phyloP scores from a whole-genome alignment of 2,329 filamentous ascomycete genomes.

The Pseudophaeomoniella oleicola region DNA sequence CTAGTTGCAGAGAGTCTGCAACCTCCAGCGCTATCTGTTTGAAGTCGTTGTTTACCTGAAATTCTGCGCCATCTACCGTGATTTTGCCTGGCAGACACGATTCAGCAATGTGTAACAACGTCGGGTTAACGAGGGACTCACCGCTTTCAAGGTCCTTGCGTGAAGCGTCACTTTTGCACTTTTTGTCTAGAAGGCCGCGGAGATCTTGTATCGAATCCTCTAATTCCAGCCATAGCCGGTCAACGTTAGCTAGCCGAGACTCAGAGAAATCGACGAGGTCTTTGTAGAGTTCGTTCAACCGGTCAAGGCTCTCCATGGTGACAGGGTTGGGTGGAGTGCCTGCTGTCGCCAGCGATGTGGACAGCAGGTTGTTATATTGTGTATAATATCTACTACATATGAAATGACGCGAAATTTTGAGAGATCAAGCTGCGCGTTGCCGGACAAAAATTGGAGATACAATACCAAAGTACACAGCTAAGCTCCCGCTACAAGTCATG shows the following conservation, averaged over 20 bases:
- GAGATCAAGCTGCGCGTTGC: no score
- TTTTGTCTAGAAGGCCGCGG: constrained; percentile 58
- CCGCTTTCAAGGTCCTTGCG: constrained; percentile 53
- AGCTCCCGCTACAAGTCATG: no score
- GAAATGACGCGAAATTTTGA: no score
- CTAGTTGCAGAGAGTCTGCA: constrained; percentile 76
- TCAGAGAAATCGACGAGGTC: constrained; percentile 68
- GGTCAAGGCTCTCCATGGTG: constrained; percentile 47
- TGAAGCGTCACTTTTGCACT: constrained; percentile 50
- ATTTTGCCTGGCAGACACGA: constrained; percentile 54
- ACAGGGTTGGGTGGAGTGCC: background rate
- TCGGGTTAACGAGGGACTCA: no score
- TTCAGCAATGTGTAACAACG: no score
- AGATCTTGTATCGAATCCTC: constrained; percentile 54
- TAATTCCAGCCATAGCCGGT: constrained; percentile 53
- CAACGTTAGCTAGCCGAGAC: constrained; percentile 52
- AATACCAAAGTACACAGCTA: no score
- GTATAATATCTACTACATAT: no score
- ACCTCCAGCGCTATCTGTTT: constrained; percentile 67
- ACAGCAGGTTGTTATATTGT: no score
- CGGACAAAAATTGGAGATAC: no score
- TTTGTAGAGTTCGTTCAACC: constrained; percentile 71
- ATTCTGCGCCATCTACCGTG: constrained; percentile 56
- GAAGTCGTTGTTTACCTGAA: constrained; percentile 73
- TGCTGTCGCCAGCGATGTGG: no score